These are phyloP conservation scores for Calonectria leucothoes DNA, from an alignment of 2,329 filamentous ascomycete genomes.

Conservation along the genomic window DNA sequence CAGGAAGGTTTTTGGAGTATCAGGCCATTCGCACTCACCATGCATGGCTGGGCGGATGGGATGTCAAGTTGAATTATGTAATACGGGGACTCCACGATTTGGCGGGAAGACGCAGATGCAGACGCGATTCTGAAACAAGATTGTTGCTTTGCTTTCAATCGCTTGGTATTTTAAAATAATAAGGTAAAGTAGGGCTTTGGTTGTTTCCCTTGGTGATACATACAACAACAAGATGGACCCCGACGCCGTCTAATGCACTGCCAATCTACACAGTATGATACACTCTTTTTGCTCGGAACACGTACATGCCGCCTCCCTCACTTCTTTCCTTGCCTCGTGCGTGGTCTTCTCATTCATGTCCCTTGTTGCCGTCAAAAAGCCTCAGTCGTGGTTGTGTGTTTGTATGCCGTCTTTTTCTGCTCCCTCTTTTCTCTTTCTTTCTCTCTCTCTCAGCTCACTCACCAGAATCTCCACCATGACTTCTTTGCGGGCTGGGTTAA, in stretches of 20 bases:
- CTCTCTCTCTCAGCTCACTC: constrained; percentile 27
- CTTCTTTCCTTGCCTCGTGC: constrained; percentile 16
- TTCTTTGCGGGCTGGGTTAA: constrained; percentile 62
- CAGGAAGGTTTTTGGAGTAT: background rate
- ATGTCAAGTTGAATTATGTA: background rate
- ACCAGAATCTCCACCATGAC: constrained; percentile 63
- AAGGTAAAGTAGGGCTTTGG: constrained; percentile 45
- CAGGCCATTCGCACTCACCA: background rate
- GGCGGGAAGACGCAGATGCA: background rate
- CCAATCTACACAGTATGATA: constrained; percentile 58
- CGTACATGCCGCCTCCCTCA: constrained; percentile 33
- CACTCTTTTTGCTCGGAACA: constrained; percentile 41
- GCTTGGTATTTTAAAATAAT: constrained; percentile 42
- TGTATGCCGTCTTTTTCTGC: background rate
- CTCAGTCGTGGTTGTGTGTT: background rate
- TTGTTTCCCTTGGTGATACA: constrained; percentile 45
- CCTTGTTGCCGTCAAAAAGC: background rate
- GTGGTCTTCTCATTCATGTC: background rate
- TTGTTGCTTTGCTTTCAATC: constrained; percentile 27
- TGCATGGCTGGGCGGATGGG: too few species aligned
- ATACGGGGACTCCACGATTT: background rate
- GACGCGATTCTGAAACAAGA: background rate
- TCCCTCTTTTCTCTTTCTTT: background rate
- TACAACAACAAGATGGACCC: constrained; percentile 49
- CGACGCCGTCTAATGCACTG: constrained; percentile 59